Evolutionary conservation across 345 rosid species (phyloP).

Genomic region (Syzygium aromaticum): DNA sequence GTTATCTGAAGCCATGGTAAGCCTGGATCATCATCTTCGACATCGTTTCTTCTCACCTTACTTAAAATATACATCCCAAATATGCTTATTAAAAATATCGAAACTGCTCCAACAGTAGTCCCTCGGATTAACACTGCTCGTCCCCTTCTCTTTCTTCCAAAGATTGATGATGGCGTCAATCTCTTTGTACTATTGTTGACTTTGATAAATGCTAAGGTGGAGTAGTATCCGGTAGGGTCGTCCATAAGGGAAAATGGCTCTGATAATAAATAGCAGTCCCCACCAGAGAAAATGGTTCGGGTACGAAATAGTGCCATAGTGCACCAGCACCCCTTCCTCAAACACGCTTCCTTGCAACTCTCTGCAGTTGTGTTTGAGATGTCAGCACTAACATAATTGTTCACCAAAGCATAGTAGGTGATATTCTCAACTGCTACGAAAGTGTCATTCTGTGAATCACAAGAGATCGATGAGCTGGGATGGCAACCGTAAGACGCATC

Average conservation of each 20-base stretch:
- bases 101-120: not conserved
- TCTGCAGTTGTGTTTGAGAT: not conserved
- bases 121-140: not conserved
- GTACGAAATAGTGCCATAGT: not conserved
- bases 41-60: not conserved
- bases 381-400: not conserved
- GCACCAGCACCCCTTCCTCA: not conserved
- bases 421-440: fast-evolving
- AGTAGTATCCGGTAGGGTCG: not conserved
- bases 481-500: fast-evolving
- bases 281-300: not conserved
- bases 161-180: not conserved
- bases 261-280: not conserved
- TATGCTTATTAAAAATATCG: fast-evolving
- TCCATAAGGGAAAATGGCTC: not conserved
- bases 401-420: not conserved
- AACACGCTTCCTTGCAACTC: not conserved
- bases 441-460: not conserved
- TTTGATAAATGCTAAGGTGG: not conserved
- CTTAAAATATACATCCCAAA: not conserved
- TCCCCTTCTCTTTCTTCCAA: not conserved
- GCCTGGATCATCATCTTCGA: not conserved
- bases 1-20: not conserved
- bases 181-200: not conserved
- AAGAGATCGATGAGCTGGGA: not conserved